phyloP scores from a whole-genome alignment of 140 eudicot species.

The Anethum foeniculum region DNA sequence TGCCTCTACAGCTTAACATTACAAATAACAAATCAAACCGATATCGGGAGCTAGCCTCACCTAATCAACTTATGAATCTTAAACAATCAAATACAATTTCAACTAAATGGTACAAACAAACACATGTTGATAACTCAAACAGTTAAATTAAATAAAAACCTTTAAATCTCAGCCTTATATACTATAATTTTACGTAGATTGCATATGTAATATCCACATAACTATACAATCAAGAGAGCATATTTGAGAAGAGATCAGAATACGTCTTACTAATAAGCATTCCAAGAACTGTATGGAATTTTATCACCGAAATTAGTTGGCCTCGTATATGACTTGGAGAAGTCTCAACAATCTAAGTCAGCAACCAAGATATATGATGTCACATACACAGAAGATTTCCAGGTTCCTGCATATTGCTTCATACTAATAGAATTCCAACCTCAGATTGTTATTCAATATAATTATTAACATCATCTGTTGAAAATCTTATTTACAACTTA shows the following conservation, averaged over 20 bases:
- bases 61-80: too few species aligned
- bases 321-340: conserved; percentile 85
- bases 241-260: background rate
- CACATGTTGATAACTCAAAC: too few species aligned
- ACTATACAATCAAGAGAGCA: background rate
- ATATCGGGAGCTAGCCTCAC: too few species aligned
- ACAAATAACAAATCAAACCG: too few species aligned
- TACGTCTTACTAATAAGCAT: conserved; percentile 72
- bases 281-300: conserved; percentile 74
- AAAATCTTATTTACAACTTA: background rate
- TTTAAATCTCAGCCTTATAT: too few species aligned
- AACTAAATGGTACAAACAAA: too few species aligned
- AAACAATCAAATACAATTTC: too few species aligned
- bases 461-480: background rate
- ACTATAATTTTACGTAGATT: too few species aligned
- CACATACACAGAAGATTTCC: background rate
- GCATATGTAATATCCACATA: background rate
- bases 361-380: conserved; percentile 1
- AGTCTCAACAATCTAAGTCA: conserved; percentile 81
- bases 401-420: background rate
- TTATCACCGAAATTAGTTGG: conserved; percentile 77
- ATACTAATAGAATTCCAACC: background rate
- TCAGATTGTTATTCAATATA: background rate
- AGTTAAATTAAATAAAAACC: too few species aligned
- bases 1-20: conserved; percentile 2